phyloP scores from a whole-genome alignment of 1,284 basidiomycete species.

The Cutaneotrichosporon sp. region DNA sequence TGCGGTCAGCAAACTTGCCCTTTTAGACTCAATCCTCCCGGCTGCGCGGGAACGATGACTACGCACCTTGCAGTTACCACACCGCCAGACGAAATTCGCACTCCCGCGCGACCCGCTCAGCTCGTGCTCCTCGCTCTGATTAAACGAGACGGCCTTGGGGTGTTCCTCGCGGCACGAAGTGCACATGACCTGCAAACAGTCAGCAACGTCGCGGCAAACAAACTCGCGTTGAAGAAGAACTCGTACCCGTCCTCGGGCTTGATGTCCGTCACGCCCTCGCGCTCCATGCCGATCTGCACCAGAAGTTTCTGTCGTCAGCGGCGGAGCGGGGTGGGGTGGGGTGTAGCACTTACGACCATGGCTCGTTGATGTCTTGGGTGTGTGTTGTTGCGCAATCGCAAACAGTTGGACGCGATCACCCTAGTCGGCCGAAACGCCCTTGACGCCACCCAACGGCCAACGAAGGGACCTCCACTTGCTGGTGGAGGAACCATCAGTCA shows the following conservation, averaged over 20 bases:
- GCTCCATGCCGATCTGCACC: conserved; percentile 44
- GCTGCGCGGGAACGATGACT: too few species aligned
- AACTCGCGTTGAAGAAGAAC: conserved; percentile 45
- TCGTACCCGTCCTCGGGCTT: conserved; percentile 41
- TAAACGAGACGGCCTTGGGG: conserved; percentile 45
- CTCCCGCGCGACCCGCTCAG: conserved; percentile 44
- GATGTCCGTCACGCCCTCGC: conserved; percentile 45
- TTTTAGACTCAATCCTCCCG: too few species aligned
- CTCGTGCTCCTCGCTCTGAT: conserved; percentile 40
- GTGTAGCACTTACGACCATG: conserved; percentile 19
- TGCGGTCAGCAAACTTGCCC: conserved; percentile 12
- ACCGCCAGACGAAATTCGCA: conserved; percentile 47
- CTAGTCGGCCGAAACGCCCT: conserved; percentile 9
- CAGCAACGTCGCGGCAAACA: background rate
- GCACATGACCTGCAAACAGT: conserved; percentile 35
- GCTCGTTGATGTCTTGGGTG: background rate
- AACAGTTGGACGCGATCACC: conserved; percentile 2
- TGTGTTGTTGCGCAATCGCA: background rate
- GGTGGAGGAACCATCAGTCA: too few species aligned
- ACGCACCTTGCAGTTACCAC: conserved; percentile 45
- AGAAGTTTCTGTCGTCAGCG: conserved; percentile 39
- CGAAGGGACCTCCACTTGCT: too few species aligned
- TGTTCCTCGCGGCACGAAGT: conserved; percentile 44
- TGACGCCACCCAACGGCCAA: background rate
- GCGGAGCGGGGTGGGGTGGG: too few species aligned